phyloP scores from a whole-genome alignment of 768 basidiomycete genomes.

The Boletus reticuloceps region DNA sequence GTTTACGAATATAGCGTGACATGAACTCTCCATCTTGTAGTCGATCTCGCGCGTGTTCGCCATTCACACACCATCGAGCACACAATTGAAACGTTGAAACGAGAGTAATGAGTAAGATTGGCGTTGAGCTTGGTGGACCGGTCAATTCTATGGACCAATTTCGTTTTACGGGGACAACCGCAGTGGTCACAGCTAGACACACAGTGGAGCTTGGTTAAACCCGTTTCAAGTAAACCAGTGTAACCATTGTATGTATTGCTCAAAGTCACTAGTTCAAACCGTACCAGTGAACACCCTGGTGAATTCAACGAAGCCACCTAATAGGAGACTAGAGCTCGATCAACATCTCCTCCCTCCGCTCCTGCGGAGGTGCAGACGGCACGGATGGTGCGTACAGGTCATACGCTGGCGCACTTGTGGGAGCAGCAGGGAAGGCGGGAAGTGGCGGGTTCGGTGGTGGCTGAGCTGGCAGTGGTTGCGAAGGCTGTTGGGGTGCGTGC shows the following conservation, averaged over 20 bases:
- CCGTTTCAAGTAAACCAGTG: not conserved
- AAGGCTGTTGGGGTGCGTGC: conserved; percentile 5
- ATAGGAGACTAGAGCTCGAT: conserved; percentile 36
- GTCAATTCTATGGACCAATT: too few species aligned
- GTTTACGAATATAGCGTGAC: too few species aligned
- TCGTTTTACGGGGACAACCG: too few species aligned
- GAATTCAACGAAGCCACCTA: not conserved
- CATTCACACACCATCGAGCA: too few species aligned
- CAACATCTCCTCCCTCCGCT: conserved; percentile 60
- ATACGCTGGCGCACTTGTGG: conserved; percentile 54
- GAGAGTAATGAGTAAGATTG: too few species aligned
- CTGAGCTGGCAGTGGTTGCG: conserved; percentile 11
- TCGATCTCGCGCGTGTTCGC: too few species aligned
- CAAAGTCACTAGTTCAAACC: not conserved
- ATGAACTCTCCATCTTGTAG: too few species aligned
- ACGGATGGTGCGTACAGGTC: conserved; percentile 48
- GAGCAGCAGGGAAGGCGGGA: conserved; percentile 64
- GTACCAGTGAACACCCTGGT: not conserved
- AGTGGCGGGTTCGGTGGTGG: conserved; percentile 32
- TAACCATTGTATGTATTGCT: not conserved
- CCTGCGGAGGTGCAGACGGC: conserved; percentile 47
- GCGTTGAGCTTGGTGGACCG: too few species aligned
- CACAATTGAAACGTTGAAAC: too few species aligned
- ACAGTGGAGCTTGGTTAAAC: too few species aligned
- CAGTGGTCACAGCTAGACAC: too few species aligned